Base-by-base conservation (phyloP, 2,329 filamentous ascomycete genomes). In the Stenocarpella maydis region DNA sequence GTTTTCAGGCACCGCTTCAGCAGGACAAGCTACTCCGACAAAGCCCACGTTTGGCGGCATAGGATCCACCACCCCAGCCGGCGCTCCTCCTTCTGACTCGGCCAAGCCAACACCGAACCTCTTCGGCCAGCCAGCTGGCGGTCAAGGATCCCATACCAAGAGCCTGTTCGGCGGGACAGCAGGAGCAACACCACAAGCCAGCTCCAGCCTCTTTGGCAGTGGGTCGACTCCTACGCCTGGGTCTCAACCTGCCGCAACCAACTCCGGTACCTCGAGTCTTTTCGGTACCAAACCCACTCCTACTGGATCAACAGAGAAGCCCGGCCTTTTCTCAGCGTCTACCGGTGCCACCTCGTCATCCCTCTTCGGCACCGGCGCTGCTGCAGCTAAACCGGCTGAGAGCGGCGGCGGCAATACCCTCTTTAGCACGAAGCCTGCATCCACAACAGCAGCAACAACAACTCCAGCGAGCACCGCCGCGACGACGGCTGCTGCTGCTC, bases 21-120 rank as follows among this genome's bases (percentile, higher is more conserved):
- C 74, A 26, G 68, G 75, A 28, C 74, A 78, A 54, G 77, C 80
- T 24, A 84, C 82, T 24, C 82, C 82, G 34, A 81, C 81, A n/a
- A 87, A 87, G 76, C 82, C 85, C 19, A 70, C 80, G 65, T 83
- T 87, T 67, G 73, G 75, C 31, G 72, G 77, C n/a, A 74, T 86
- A 41, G 79, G 81, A 66, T 88, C 86, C 21, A 88, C 86, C 2
- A 88, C 86, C 43, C 86, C 86, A 19, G 86, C 86, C 26, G 86
- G 86, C 43, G 82, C 84, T n/a, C 86, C 86, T 67, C 85, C 86
- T 0, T 74, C 80, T 6, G 81, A 79, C 34, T 73, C 76, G 15
- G 73, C 73, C 71, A 74, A 60, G 65, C 60, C 50, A 31, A 54
- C 68, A 26, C 47, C 61, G 15, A 55, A 47, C 43, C 60, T 74